These are phyloP conservation scores for Paragyromitra xinjiangensis DNA, from an alignment of 495 filamentous ascomycete genomes.

Conservation along the genomic window DNA sequence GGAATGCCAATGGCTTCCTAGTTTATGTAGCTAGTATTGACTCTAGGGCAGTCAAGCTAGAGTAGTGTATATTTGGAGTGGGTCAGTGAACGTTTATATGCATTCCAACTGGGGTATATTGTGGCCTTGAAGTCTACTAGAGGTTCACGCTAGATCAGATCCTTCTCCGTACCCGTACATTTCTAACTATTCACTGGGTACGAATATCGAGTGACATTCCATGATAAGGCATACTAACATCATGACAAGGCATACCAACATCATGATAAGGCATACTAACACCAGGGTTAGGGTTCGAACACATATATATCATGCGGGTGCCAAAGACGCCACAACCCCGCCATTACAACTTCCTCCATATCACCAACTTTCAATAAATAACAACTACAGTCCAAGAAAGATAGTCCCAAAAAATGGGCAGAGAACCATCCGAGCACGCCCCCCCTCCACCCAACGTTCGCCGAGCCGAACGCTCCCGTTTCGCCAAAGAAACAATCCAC, in stretches of 20 bases:
- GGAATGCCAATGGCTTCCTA: too few relatives aligned
- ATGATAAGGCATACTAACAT: neutral
- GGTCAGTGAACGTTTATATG: too few relatives aligned
- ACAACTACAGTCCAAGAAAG: neutral
- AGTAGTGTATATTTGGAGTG: too few relatives aligned
- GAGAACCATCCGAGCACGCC: conserved; percentile 31
- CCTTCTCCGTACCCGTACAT: neutral
- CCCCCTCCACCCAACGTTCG: conserved; percentile 32
- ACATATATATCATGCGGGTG: neutral
- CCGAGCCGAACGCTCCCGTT: conserved; percentile 61
- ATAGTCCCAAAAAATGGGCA: conserved; percentile 24
- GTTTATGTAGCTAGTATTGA: too few relatives aligned
- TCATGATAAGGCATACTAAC: neutral
- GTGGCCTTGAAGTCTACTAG: too few relatives aligned
- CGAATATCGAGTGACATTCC: conserved; percentile 3
- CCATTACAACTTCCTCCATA: neutral
- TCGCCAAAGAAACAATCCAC: conserved; percentile 64
- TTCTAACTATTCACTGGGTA: neutral
- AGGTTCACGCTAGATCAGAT: neutral
- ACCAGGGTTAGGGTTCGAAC: conserved; percentile 23
- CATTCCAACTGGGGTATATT: too few relatives aligned
- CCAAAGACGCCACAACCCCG: conserved; percentile 24
- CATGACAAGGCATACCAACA: neutral
- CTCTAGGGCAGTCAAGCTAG: too few relatives aligned
- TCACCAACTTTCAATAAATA: neutral